phyloP scores from a whole-genome alignment of 2,329 filamentous ascomycete species.

The Diaporthe vexans region DNA sequence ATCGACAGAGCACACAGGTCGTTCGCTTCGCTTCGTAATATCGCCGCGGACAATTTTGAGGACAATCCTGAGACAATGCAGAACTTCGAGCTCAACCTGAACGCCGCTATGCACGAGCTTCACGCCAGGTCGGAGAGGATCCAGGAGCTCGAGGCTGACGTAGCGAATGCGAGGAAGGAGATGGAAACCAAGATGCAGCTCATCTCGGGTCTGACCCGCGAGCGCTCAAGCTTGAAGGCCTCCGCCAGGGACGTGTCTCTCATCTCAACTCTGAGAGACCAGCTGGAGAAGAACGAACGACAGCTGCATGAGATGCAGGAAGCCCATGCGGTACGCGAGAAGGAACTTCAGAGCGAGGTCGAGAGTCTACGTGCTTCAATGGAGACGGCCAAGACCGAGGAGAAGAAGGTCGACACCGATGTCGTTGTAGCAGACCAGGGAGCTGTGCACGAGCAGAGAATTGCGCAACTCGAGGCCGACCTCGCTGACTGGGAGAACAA shows the following conservation, averaged over 20 bases:
- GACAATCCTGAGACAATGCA: slow-evolving; percentile 86
- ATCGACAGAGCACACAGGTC: slow-evolving; percentile 94
- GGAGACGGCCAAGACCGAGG: slow-evolving; percentile 27
- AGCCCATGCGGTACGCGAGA: slow-evolving; percentile 79
- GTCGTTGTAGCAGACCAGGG: slow-evolving; percentile 47
- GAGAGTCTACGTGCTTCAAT: slow-evolving; percentile 74
- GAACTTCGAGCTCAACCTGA: slow-evolving; percentile 92
- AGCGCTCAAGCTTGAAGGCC: slow-evolving; percentile 88
- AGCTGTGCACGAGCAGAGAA: slow-evolving; percentile 66
- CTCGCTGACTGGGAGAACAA: slow-evolving; percentile 81
- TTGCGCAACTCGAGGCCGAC: slow-evolving; percentile 78
- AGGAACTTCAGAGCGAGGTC: slow-evolving; percentile 80
- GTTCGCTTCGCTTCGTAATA: slow-evolving; percentile 88
- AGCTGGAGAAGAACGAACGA: slow-evolving; percentile 88
- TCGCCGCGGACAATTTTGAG: slow-evolving; percentile 89
- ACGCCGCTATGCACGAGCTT: slow-evolving; percentile 92
- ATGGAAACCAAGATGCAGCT: slow-evolving; percentile 98
- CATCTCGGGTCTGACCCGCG: slow-evolving; percentile 92
- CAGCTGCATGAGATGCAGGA: slow-evolving; percentile 82
- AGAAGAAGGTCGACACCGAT: slow-evolving; percentile 47
- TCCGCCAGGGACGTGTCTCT: slow-evolving; percentile 93
- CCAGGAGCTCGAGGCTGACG: slow-evolving; percentile 88
- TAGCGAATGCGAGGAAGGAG: slow-evolving; percentile 88
- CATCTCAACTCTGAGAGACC: slow-evolving; percentile 87
- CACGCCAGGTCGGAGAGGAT: slow-evolving; percentile 90